phyloP scores from a whole-genome alignment of 805 yeast genomes.

The Pichia nakasei region DNA sequence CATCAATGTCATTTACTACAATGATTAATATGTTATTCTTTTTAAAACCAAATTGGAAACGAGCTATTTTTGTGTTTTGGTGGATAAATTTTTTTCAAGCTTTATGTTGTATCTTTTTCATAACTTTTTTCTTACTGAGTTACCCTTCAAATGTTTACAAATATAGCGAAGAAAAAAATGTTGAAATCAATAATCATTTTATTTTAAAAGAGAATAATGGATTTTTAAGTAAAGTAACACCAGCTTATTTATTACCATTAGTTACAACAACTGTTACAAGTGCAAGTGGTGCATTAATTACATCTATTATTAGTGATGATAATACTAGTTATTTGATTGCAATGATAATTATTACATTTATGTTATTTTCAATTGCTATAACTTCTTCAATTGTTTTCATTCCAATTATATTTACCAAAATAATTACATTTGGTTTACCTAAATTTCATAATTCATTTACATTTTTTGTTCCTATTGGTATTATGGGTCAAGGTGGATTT shows the following conservation, averaged over 20 bases:
- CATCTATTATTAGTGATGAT: conserved; percentile 23
- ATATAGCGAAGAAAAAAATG: conserved; percentile 3
- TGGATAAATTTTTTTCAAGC: conserved; percentile 56
- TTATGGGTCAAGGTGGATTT: conserved; percentile 78
- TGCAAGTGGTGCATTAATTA: conserved; percentile 57
- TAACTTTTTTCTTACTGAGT: conserved; percentile 43
- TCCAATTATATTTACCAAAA: conserved; percentile 54
- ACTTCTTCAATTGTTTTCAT: conserved; percentile 25
- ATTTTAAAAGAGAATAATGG: conserved; percentile 16
- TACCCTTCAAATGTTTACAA: conserved; percentile 1
- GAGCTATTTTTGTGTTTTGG: conserved; percentile 58
- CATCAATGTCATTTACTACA: conserved; percentile 72
- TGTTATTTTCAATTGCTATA: conserved; percentile 66
- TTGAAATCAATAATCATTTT: conserved; percentile 12
- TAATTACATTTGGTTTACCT: conserved; percentile 53
- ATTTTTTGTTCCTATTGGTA: conserved; percentile 73
- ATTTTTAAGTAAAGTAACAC: conserved; percentile 36
- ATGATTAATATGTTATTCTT: conserved; percentile 47
- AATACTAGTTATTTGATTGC: conserved; percentile 30
- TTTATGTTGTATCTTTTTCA: conserved; percentile 50
- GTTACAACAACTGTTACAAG: conserved; percentile 73
- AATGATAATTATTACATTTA: conserved; percentile 43
- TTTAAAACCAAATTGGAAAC: conserved; percentile 34
- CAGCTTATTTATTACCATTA: conserved; percentile 62
- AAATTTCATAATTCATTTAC: conserved; percentile 46